Conservation (phyloP, 2,329 filamentous ascomycete species). For the Scedosporium aurantiacum region DNA sequence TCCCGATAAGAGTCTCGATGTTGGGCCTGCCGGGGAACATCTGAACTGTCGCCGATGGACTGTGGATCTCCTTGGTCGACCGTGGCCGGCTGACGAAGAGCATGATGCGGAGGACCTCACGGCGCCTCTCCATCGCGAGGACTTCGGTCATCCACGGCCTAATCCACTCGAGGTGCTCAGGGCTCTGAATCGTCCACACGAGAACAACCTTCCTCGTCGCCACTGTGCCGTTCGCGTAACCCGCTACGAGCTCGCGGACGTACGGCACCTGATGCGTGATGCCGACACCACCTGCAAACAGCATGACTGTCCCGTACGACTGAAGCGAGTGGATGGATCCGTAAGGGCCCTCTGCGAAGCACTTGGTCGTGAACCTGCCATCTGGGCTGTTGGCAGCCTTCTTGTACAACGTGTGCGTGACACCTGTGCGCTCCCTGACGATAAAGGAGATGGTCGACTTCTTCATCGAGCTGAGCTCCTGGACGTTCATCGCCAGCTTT, state of each 20-base stretch:
- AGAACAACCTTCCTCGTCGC: slow-evolving; percentile 62
- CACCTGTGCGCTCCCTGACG: slow-evolving; percentile 61
- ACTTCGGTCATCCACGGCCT: slow-evolving; percentile 76
- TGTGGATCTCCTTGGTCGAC: slow-evolving; percentile 71
- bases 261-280: slow-evolving; percentile 72
- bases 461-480: slow-evolving; percentile 47
- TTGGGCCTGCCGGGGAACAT: slow-evolving; percentile 77
- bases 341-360: slow-evolving; percentile 67
- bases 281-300: slow-evolving; percentile 72
- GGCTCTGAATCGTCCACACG: slow-evolving; percentile 69
- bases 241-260: slow-evolving; percentile 59
- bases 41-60: slow-evolving; percentile 64
- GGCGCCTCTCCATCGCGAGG: slow-evolving; percentile 60
- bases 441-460: slow-evolving; percentile 61
- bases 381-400: slow-evolving; percentile 51
- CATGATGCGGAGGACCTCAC: slow-evolving; percentile 65
- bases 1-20: slow-evolving; percentile 58
- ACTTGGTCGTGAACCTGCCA: slow-evolving; percentile 51
- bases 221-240: slow-evolving; percentile 57
- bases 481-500: slow-evolving; percentile 47
- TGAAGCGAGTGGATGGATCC: slow-evolving; percentile 59
- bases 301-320: slow-evolving; percentile 67
- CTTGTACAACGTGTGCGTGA: slow-evolving; percentile 60
- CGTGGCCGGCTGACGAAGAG: slow-evolving; percentile 67
- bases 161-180: slow-evolving; percentile 76